These are phyloP conservation scores for barrel medic (Medicago truncatula) DNA, from an alignment of 306 rosid species.

Conservation along the genomic window DNA sequence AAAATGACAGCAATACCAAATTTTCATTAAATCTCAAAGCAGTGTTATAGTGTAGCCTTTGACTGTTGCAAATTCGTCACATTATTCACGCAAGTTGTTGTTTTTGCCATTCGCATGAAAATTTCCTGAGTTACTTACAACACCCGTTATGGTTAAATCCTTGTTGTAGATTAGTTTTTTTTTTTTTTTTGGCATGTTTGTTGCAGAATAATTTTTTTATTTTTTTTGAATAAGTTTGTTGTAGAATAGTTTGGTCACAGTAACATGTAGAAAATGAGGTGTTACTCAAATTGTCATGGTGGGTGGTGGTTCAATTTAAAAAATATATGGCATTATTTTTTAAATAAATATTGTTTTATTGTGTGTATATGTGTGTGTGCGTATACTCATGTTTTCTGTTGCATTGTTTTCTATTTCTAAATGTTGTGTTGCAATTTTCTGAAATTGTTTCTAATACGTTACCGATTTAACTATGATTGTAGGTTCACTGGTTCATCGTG, in stretches of 20 bases:
- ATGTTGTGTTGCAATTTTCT: constrained; percentile 10
- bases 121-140: constrained; percentile 1
- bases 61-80: constrained; percentile 14
- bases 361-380: neutral
- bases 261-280: neutral
- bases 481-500: constrained; percentile 89
- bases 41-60: constrained; percentile 2
- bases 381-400: neutral
- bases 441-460: constrained; percentile 25
- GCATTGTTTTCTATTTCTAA: neutral
- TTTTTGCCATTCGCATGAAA: constrained; percentile 22
- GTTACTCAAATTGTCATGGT: constrained; percentile 18
- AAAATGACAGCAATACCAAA: constrained; percentile 5
- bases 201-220: too few relatives aligned
- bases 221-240: too few relatives aligned
- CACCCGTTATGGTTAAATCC: neutral
- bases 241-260: neutral
- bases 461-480: constrained; percentile 33
- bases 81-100: constrained; percentile 3
- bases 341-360: constrained; percentile 2
- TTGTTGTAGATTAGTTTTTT: neutral
- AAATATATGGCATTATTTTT: constrained; percentile 1
- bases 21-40: constrained; percentile 7
- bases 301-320: constrained; percentile 23
- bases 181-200: too few relatives aligned